Conservation (phyloP, 352 stramenopile genomes). For the Peronospora belbahrii region DNA sequence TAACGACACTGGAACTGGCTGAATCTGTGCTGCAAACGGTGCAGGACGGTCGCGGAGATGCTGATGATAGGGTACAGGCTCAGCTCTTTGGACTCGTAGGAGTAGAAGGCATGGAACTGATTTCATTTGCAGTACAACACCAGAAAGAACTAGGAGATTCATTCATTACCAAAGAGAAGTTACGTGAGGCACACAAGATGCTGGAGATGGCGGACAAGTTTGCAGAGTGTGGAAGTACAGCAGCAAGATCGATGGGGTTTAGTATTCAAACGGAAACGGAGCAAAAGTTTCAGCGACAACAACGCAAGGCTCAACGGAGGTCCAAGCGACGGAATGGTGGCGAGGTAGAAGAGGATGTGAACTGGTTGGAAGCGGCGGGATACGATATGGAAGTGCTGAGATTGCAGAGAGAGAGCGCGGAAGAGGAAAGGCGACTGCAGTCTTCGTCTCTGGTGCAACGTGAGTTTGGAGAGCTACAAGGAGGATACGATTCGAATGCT, state of each 20-base stretch:
- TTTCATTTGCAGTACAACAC: slow-evolving; percentile 66
- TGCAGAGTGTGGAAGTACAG: slow-evolving; percentile 6
- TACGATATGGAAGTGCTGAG: slow-evolving; percentile 76
- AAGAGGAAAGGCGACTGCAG: slow-evolving; percentile 50
- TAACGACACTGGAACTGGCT: slow-evolving; percentile 56
- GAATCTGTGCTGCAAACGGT: slow-evolving; percentile 62
- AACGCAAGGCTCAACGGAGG: slow-evolving; percentile 50
- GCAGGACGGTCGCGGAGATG: slow-evolving; percentile 39
- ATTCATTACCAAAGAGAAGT: slow-evolving; percentile 28
- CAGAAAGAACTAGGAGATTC: slow-evolving; percentile 20
- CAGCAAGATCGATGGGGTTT: slow-evolving; percentile 34
- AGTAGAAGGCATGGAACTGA: slow-evolving; percentile 82
- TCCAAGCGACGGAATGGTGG: slow-evolving; percentile 30
- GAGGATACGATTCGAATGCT: slow-evolving; percentile 59
- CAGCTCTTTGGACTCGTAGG: slow-evolving; percentile 79
- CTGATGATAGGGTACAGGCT: slow-evolving; percentile 54
- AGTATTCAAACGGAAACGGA: slow-evolving; percentile 63
- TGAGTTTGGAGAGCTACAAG: slow-evolving; percentile 61
- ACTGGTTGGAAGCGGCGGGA: slow-evolving; percentile 69
- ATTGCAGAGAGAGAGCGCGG: slow-evolving; percentile 59
- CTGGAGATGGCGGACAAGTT: slow-evolving; percentile 29
- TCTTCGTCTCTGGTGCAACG: slow-evolving; percentile 68
- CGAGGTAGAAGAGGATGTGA: slow-evolving; percentile 32
- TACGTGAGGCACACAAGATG: slow-evolving; percentile 39
- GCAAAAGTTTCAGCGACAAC: slow-evolving; percentile 40